phyloP scores from a whole-genome alignment of 257 asterid genomes.

The Lithospermum erythrorhizon region DNA sequence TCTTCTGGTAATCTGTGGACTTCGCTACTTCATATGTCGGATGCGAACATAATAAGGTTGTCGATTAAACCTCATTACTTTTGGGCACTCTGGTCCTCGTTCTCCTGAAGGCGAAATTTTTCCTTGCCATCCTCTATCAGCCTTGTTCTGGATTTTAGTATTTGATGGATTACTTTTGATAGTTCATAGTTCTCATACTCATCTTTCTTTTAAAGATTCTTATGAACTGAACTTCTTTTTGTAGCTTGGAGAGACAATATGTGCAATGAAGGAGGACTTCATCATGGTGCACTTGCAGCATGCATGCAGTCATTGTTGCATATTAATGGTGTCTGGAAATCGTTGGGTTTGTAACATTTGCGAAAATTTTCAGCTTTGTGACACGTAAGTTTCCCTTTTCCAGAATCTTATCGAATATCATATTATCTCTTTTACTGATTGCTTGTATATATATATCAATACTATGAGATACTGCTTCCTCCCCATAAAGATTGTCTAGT shows the following conservation, averaged over 20 bases:
- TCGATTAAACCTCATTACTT: neutral
- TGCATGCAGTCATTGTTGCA: constrained; percentile 83
- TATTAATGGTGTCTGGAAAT: constrained; percentile 75
- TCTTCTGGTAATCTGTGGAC: neutral
- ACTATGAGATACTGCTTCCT: neutral
- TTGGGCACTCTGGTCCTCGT: neutral
- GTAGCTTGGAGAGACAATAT: constrained; percentile 95
- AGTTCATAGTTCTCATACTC: neutral
- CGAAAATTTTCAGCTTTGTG: constrained; percentile 81
- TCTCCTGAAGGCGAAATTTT: neutral
- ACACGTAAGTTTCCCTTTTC: constrained; percentile 35
- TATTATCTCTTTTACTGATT: neutral
- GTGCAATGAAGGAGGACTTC: constrained; percentile 94
- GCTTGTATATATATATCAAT: neutral
- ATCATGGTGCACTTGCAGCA: constrained; percentile 97
- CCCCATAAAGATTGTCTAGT: too few species aligned
- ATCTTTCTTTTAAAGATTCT: too few species aligned
- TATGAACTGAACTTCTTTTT: constrained; percentile 11
- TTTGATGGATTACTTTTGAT: neutral
- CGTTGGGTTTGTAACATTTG: constrained; percentile 87
- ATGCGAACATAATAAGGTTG: neutral
- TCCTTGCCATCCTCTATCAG: neutral
- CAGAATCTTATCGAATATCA: neutral
- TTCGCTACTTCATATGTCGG: neutral
- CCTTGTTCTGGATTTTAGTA: too few species aligned